Evolutionary conservation across 2,329 filamentous ascomycete species (phyloP).

Genomic region (Cladosporium sp.): DNA sequence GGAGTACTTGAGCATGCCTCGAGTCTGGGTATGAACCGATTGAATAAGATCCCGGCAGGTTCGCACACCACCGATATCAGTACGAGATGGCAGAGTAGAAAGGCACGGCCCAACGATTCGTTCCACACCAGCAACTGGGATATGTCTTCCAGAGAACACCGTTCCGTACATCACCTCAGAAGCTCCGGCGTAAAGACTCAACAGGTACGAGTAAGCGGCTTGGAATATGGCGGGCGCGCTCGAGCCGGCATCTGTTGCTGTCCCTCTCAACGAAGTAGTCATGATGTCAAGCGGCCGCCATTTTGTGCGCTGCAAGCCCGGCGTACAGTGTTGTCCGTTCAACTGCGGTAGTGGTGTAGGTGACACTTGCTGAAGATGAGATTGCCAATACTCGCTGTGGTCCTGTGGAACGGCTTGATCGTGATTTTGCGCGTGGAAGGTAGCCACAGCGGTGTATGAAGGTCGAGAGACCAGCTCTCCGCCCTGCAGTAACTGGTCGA

Average conservation of each 20-base stretch:
- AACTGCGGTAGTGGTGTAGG: conserved; percentile 61
- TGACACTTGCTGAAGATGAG: conserved; percentile 60
- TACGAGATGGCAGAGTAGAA: conserved; percentile 70
- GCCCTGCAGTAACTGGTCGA: conserved; percentile 54
- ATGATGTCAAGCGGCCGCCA: conserved; percentile 26
- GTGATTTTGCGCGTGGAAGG: conserved; percentile 43
- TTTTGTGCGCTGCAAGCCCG: conserved; percentile 24
- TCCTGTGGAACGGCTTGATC: background rate
- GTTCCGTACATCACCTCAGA: conserved; percentile 72
- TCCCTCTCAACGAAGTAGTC: background rate
- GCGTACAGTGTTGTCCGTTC: conserved; percentile 39
- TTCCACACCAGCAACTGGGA: conserved; percentile 71
- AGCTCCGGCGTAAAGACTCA: conserved; percentile 63
- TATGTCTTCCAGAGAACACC: conserved; percentile 77
- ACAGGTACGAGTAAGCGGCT: conserved; percentile 65
- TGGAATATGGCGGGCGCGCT: conserved; percentile 75
- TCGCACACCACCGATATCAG: conserved; percentile 48
- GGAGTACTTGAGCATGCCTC: conserved; percentile 64
- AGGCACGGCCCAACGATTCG: conserved; percentile 78
- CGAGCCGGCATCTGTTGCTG: conserved; percentile 39
- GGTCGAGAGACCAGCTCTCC: conserved; percentile 45
- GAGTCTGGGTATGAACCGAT: conserved; percentile 65
- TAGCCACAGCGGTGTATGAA: conserved; percentile 62
- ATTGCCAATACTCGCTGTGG: conserved; percentile 66
- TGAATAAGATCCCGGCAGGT: conserved; percentile 62